These are phyloP conservation scores for Picochlorum sp. DNA, from an alignment of 139 green algal genomes.

Conservation along the genomic window DNA sequence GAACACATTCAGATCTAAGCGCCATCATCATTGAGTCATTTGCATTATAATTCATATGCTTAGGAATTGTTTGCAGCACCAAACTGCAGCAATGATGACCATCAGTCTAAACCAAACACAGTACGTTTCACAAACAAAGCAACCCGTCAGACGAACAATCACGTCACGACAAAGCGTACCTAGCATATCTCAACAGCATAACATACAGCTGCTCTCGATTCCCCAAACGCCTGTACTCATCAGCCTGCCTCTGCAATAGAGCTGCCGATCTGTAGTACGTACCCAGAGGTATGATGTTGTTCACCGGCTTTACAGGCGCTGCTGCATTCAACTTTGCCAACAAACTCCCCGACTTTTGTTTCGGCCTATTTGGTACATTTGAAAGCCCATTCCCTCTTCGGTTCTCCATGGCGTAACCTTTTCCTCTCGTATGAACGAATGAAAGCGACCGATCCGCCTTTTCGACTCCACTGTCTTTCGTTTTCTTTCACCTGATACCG, in stretches of 20 bases:
- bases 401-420: too few species aligned
- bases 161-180: too few species aligned
- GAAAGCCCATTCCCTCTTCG: too few species aligned
- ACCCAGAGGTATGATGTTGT: slow-evolving; percentile 32
- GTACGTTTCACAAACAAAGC: too few species aligned
- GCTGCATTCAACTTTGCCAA: slow-evolving; percentile 30
- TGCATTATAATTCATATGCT: slow-evolving; percentile 39
- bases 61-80: slow-evolving; percentile 63
- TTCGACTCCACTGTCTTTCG: too few species aligned
- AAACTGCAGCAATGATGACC: too few species aligned
- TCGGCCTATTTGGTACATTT: not conserved
- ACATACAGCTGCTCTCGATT: slow-evolving; percentile 71
- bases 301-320: slow-evolving; percentile 19
- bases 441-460: too few species aligned
- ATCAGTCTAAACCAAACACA: too few species aligned
- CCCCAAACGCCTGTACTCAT: slow-evolving; percentile 31
- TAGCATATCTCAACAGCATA: slow-evolving; percentile 63
- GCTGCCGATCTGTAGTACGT: slow-evolving; percentile 47
- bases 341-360: not conserved
- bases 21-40: slow-evolving; percentile 17
- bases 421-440: too few species aligned
- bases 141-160: too few species aligned
- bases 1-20: slow-evolving; percentile 4
- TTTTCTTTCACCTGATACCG: too few species aligned
- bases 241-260: slow-evolving; percentile 47